Evolutionary conservation across 768 basidiomycete genomes (phyloP), one percentile per base, ranked within the genome.

Genomic region (Mycena venus): DNA sequence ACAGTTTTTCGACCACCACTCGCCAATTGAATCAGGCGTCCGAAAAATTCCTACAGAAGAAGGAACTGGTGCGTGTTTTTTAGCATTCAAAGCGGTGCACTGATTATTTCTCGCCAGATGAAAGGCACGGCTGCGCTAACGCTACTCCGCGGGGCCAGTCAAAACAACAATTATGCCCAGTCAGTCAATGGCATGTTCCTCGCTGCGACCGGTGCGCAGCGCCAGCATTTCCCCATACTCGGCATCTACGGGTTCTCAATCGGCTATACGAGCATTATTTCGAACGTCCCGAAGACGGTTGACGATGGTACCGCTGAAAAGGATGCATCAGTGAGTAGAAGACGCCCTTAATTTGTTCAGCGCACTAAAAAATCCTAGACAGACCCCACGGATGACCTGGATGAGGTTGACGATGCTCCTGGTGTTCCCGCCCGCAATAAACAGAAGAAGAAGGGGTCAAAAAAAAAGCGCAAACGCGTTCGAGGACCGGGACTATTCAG

Each of bases 201-300:
- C 19, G 42, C 55, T 6, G 75, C 75, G 25, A 76, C 75, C 1
- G 81, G 82, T 79, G 82, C 8, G 76, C 77, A 78, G 31, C 78
- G 80, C 0, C 82, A 82, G 60, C 64, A 75, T 7, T 76, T 81
- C 36, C 55, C 51, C 14, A 72, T 82, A 4, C 66, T 80, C 1
- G 69, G 73, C 10, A 55, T 73, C 11, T 32, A 78, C 4, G 80
- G 80, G 0, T 15, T 80, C 19, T 65, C 64, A 15, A 61, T 67
- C 15, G 77, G 78, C 40, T 82, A 82, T 55, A 67, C 74, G 0
- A 74, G 63, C 34, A 51, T 73, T 19, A 76, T 73, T 2, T 38
- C 51, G 12, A 8, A 32, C 17, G 21, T 19, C 2, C 4, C 32
- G 7, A 51, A 27, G 12, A 17, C 31, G 14, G n/a, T 7, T 7